Base-by-base conservation (phyloP, 192 early-diverging fungal genomes). In the Backusella australiensis region DNA sequence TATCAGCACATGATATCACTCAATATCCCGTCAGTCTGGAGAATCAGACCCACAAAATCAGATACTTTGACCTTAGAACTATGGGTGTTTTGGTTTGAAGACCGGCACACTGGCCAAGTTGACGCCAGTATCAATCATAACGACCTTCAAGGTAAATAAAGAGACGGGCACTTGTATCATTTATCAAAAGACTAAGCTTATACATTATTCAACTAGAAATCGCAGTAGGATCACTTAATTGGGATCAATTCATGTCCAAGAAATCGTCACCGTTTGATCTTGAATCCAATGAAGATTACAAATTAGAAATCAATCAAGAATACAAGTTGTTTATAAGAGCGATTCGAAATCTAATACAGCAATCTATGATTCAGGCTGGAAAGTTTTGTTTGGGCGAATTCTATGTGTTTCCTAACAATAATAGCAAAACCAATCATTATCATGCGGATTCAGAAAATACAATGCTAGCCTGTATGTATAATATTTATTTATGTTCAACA, bases 11-110 rank as follows among this genome's bases (percentile, higher is more conserved):
- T 73, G 34, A 53, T 73, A 38, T 52, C 32, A 59, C 32, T 73
- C 29, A 63, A 35, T 38, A 63, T 73, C n/a, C 72, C 72, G 19
- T 53, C 26, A 23, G 52, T 38, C 15, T 73, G 72, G 72, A 34
- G 52, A 56, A 29, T 56, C 11, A 8, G 34, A 14, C 72, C 46
- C 3, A 39, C 34, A 34, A 32, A 63, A 63, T 34, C 49, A 34
- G 49, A 73, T 36, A 38, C 14, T 34, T 41, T 77, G 17, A 67
- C 6, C 6, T 32, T 72, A 1, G 76, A 77, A 38, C 19, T 77
- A 49, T 77, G 76, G 76, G 76, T 77, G 2, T 77, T 77, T 77
- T 77, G 76, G 76, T 72, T 77, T 72, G 76, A 77, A 23, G 76
- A 77, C 34, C 72, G 71, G 1, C 76, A 77, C 23, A 77, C 76